These are phyloP conservation scores for Nymphaea colorata DNA, from an alignment of 164 flowering plant genomes.

Conservation along the genomic window DNA sequence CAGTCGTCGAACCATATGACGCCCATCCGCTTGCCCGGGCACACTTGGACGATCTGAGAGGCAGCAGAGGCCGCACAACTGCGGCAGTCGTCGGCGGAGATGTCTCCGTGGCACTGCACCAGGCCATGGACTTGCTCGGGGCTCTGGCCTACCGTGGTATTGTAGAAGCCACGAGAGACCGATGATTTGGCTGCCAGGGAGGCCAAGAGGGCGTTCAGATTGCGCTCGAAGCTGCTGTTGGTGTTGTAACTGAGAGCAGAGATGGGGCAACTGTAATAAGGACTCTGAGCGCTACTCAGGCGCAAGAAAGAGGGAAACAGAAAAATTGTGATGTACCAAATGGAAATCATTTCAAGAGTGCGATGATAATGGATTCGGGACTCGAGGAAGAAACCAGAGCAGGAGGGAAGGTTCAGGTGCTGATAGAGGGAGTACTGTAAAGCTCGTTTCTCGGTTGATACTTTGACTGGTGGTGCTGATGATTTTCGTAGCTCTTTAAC, in stretches of 20 bases:
- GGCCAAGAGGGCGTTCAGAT: constrained; percentile 7
- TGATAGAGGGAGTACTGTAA: too few species aligned
- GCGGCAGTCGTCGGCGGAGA: not conserved
- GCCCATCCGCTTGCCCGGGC: not conserved
- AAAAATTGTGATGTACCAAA: too few species aligned
- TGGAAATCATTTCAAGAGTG: too few species aligned
- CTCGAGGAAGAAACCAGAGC: too few species aligned
- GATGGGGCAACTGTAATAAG: not conserved
- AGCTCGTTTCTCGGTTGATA: too few species aligned
- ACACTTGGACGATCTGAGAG: not conserved
- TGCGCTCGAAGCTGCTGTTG: constrained; percentile 7
- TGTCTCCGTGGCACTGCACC: constrained; percentile 1
- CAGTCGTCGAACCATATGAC: constrained; percentile 1
- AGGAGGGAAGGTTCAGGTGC: too few species aligned
- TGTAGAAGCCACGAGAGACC: not conserved
- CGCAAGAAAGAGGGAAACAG: too few species aligned
- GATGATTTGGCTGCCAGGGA: not conserved
- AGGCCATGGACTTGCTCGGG: constrained; percentile 2
- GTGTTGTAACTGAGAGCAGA: constrained; percentile 1
- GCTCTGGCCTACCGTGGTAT: not conserved
- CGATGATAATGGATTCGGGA: too few species aligned
- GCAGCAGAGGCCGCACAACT: not conserved
- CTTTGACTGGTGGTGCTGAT: too few species aligned
- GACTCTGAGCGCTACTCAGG: not conserved
- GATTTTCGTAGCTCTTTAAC: too few species aligned